Evolutionary conservation across 305 asterid genomes (phyloP).

Genomic region (Withania somnifera): DNA sequence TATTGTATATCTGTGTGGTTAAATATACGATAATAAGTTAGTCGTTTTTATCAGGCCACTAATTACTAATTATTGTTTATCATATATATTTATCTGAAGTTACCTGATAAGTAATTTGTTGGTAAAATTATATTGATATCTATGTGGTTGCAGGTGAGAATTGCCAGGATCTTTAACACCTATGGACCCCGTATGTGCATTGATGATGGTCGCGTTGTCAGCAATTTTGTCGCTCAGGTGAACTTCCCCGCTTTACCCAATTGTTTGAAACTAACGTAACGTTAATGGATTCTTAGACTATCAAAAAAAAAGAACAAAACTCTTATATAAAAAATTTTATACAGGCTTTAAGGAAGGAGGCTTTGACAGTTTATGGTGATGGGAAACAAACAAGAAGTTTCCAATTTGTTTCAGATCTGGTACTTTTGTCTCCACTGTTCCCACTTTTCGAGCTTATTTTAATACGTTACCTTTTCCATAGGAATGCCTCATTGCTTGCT

Average conservation of each 20-base stretch:
- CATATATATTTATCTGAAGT: background rate
- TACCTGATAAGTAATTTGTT: background rate
- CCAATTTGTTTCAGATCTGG: constrained; percentile 93
- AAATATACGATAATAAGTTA: background rate
- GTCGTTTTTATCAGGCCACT: background rate
- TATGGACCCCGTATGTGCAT: constrained; percentile 98
- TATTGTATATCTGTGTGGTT: background rate
- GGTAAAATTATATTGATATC: background rate
- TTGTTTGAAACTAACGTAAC: background rate
- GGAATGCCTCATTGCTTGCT: background rate
- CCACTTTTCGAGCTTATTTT: background rate
- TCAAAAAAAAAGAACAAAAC: background rate
- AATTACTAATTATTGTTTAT: background rate
- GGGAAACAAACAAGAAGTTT: constrained; percentile 96
- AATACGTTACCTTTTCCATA: background rate
- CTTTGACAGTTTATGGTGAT: constrained; percentile 88
- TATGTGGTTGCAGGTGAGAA: constrained; percentile 54
- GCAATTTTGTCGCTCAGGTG: constrained; percentile 99
- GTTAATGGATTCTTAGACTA: background rate
- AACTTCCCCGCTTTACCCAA: background rate
- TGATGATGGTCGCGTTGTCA: constrained; percentile 95
- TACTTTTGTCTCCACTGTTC: background rate
- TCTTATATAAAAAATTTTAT: background rate
- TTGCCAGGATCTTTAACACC: constrained; percentile 91
- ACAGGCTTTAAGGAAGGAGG: constrained; percentile 95